Base-by-base conservation (phyloP, 768 basidiomycete genomes). In the Tulasnella calospora region DNA sequence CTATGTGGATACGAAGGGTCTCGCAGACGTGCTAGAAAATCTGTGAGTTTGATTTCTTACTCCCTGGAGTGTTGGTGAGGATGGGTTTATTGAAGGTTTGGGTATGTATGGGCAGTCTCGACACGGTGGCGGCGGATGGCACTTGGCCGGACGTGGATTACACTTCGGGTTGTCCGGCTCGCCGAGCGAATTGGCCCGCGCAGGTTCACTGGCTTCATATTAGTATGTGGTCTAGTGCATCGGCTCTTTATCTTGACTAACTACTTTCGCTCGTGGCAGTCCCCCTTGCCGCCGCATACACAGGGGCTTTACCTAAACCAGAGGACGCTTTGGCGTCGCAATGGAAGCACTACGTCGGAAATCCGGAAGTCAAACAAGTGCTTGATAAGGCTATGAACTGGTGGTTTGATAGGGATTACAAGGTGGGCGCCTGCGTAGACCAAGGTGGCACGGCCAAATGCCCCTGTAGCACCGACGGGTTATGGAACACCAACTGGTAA, bases 181-280 rank as follows among this genome's bases (percentile, higher is more conserved):
- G 87, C 76, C 86, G 88, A 15, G 91, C 91, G 7, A 92, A 90
- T 80, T 92, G 92, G 92, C 91, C 90, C 12, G 91, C 91, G 17
- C 86, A 89, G 82, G 82, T 80, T 47, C 79, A 79, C 67, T 79
- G 79, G 79, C 19, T 33, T 36, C 75, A 67, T 80, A 47, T 74
- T 74, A 35, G 71, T 79, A 19, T 7, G 30, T 35, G 27, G 44
- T 12, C 13, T 44, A 44, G 44, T 17, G 13, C 17, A 17, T 44
- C 17, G 17, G 0, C 44, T 44, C 15, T 15, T 12, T 44, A 44
- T 44, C 44, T 15, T 19, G 35, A 23, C 33, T 71, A 41, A 41
- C 70, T 12, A 21, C 27, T 6, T 35, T 8, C 44, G 19, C 70
- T 35, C 17, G 44, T 19, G 15, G 44, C 70, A 79, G 79, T 78